phyloP scores from a whole-genome alignment of 192 early-diverging fungal species.

The Umbelopsis ramanniana region DNA sequence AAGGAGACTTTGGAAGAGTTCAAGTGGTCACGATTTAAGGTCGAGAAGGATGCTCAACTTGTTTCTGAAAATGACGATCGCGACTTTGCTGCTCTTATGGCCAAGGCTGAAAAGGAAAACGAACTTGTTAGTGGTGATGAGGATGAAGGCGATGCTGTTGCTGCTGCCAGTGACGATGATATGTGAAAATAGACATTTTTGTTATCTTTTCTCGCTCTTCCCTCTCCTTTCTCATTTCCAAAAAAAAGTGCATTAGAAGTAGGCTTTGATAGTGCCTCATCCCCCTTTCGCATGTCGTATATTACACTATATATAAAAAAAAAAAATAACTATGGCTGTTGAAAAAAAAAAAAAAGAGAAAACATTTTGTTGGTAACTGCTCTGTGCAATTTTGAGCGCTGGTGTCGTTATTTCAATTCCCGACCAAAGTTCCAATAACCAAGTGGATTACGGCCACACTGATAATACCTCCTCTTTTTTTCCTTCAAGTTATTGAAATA shows the following conservation, averaged over 20 bases:
- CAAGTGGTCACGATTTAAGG: slow-evolving; percentile 70
- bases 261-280: slow-evolving; percentile 24
- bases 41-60: slow-evolving; percentile 90
- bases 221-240: slow-evolving; percentile 16
- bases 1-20: slow-evolving; percentile 78
- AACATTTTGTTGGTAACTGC: not conserved
- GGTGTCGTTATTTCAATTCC: not conserved
- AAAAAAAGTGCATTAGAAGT: slow-evolving; percentile 23
- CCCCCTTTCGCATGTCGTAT: slow-evolving; percentile 23
- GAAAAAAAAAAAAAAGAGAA: not conserved
- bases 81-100: slow-evolving; percentile 91
- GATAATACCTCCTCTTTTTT: slow-evolving; percentile 18
- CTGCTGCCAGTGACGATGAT: slow-evolving; percentile 49
- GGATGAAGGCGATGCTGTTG: slow-evolving; percentile 75
- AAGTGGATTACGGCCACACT: not conserved
- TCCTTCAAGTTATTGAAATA: slow-evolving; percentile 20
- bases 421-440: slow-evolving; percentile 7
- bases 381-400: too few species aligned
- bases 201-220: not conserved
- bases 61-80: slow-evolving; percentile 92
- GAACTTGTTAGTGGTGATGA: slow-evolving; percentile 92
- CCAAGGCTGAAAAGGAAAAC: slow-evolving; percentile 89
- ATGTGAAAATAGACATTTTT: slow-evolving; percentile 35
- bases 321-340: not conserved
- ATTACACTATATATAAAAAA: not conserved